These are phyloP conservation scores for Picea sitchensis DNA, from an alignment of 75 land plant genomes.

Conservation along the genomic window DNA sequence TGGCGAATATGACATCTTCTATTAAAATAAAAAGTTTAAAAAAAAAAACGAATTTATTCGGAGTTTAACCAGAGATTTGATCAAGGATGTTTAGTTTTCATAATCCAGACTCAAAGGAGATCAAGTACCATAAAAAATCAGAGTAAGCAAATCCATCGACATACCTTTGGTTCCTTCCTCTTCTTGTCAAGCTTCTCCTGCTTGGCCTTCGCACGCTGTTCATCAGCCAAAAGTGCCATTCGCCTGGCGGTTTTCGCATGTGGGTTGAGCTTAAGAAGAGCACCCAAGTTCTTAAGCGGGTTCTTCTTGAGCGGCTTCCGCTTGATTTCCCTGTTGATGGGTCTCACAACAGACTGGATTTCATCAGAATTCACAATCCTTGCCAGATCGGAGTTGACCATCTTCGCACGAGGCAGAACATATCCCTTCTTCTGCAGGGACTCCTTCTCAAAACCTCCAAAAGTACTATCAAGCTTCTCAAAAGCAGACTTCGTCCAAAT, in stretches of 20 bases:
- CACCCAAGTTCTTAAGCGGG: conserved; percentile 75
- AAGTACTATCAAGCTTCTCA: conserved; percentile 76
- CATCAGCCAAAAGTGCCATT: conserved; percentile 81
- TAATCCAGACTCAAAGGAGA: too few species aligned
- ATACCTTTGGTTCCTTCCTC: conserved; percentile 67
- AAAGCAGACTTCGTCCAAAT: conserved; percentile 89
- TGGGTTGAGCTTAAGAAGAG: conserved; percentile 76
- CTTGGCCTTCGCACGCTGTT: conserved; percentile 64
- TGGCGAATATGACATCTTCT: too few species aligned
- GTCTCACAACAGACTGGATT: conserved; percentile 75
- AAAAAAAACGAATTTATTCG: too few species aligned
- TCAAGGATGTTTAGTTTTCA: too few species aligned
- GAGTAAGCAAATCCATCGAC: neutral
- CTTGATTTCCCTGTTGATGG: conserved; percentile 63
- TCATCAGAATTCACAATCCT: conserved; percentile 93
- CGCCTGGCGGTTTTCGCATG: conserved; percentile 86
- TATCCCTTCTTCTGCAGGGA: conserved; percentile 80
- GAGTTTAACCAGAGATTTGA: too few species aligned
- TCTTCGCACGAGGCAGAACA: conserved; percentile 67
- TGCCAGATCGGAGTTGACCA: conserved; percentile 73
- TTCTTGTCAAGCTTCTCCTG: conserved; percentile 77
- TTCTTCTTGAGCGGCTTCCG: conserved; percentile 76
- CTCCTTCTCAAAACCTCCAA: conserved; percentile 60
- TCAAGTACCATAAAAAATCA: neutral
- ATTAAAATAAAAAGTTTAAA: too few species aligned